These are phyloP conservation scores for Bacidia gigantensis DNA, from an alignment of 495 filamentous ascomycete genomes.

Conservation along the genomic window DNA sequence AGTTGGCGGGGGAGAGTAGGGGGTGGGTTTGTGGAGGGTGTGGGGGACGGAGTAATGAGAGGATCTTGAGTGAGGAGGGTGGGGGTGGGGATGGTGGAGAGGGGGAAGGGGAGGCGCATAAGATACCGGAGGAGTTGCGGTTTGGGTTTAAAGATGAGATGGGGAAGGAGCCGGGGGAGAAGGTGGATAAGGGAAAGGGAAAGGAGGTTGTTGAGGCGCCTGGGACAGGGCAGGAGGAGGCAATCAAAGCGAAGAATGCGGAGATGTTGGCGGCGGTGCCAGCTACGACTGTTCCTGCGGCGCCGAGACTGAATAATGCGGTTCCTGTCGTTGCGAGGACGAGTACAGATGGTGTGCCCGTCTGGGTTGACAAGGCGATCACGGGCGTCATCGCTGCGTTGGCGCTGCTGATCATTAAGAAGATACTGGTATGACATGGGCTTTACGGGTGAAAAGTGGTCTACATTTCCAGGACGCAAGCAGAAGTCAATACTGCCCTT, in stretches of 20 bases:
- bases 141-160: constrained; percentile 34
- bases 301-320: constrained; percentile 7
- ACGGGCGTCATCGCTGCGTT: constrained; percentile 36
- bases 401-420: constrained; percentile 32
- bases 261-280: background rate
- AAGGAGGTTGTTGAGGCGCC: background rate
- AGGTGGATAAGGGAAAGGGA: constrained; percentile 11
- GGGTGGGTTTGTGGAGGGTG: constrained; percentile 55
- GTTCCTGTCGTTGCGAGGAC: background rate
- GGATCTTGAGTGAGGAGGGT: constrained; percentile 49
- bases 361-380: constrained; percentile 46
- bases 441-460: too few species aligned
- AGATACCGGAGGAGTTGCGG: constrained; percentile 34
- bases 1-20: constrained; percentile 48
- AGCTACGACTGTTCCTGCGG: constrained; percentile 6
- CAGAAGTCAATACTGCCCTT: too few species aligned
- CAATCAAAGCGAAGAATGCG: too few species aligned
- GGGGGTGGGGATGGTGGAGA: constrained; percentile 29
- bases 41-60: constrained; percentile 48
- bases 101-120: constrained; percentile 22
- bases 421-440: constrained; percentile 15
- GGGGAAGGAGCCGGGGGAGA: constrained; percentile 30
- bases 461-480: too few species aligned
- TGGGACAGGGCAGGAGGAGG: background rate
- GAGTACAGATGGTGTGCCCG: constrained; percentile 22